phyloP scores from a whole-genome alignment of 768 basidiomycete species.

The Rhodosporidiobolus odoratus region DNA sequence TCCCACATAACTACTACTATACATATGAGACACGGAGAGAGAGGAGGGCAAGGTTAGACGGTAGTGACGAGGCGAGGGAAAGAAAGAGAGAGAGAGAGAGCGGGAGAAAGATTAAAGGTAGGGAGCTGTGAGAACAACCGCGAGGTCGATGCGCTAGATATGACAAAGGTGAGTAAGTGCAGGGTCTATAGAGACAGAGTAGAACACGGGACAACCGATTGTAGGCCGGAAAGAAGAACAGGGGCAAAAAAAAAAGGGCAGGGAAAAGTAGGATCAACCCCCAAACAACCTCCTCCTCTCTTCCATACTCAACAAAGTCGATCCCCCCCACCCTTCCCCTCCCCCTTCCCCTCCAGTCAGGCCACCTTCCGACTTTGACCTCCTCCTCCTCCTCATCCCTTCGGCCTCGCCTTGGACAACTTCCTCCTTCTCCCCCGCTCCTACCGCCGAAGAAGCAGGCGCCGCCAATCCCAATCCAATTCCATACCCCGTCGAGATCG shows the following conservation, averaged over 20 bases:
- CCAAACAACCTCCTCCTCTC: constrained; percentile 1
- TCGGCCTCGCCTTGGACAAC: no score
- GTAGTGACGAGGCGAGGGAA: neutral
- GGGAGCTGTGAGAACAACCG: no score
- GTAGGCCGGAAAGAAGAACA: no score
- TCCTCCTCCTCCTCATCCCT: neutral
- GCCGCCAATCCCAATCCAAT: neutral
- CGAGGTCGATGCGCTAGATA: neutral
- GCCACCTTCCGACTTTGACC: no score
- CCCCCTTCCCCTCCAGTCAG: neutral
- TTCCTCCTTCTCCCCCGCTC: neutral
- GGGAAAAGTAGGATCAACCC: no score
- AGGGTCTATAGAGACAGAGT: no score
- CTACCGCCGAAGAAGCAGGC: neutral
- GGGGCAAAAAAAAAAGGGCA: no score
- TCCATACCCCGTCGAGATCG: no score
- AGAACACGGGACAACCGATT: no score
- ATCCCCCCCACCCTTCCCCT: neutral
- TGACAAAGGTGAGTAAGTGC: no score
- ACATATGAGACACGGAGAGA: neutral
- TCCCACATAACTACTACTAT: no score
- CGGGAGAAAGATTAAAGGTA: no score
- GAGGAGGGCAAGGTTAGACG: neutral
- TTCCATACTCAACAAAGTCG: neutral
- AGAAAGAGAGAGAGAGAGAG: neutral